Base-by-base conservation (phyloP, 1,284 basidiomycete genomes). In the Rugiboletus extremiorientalis region DNA sequence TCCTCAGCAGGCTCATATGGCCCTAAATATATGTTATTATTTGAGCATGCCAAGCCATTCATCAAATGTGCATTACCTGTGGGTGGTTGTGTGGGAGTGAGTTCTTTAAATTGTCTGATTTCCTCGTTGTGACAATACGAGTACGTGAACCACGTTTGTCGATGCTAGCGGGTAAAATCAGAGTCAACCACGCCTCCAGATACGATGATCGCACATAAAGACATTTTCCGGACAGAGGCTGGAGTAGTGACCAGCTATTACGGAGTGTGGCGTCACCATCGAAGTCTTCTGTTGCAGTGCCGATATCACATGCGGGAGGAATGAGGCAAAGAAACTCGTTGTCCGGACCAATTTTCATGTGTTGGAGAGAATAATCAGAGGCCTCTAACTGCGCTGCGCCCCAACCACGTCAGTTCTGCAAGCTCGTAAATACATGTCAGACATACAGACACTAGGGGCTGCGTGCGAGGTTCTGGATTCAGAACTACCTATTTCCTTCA, bases 111-210 rank as follows among this genome's bases (percentile, higher is more conserved):
- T 75, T 96, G 94, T 55, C 92, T 86, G 60, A 94, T 90, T 75
- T 93, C 85, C 58, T 85, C 82, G 74, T 92, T 90, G 75, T 95
- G 94, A 77, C 94, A 96, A 75, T 96, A 96, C 58, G 92, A 89
- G 74, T 96, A 97, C 42, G 94, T 97, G 77, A 96, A 97, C 95
- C 95, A 98, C 40, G 88, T 83, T 80, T 92, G 89, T 65, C 85
- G 84, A 72, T 89, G 87, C 90, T 92, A 65, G 53, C 27, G 52
- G 45, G 45, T 8, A 23, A 33, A 42, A 55, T 73, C 45, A 61
- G 56, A 61, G 44, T 34, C 63, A 50, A 52, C 27, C 42, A 41
- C 44, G 52, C 25, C 50, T 60, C 52, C 64, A 66, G 59, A 59
- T 60, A 61, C 56, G 58, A 64, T 45, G 58, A 60, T 80, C 88